A percentile compares a stretch with the other conserved stretches of the same genome.
Evolutionary conservation across 306 rosid genomes (phyloP).

Genomic region (Senna siamea): DNA sequence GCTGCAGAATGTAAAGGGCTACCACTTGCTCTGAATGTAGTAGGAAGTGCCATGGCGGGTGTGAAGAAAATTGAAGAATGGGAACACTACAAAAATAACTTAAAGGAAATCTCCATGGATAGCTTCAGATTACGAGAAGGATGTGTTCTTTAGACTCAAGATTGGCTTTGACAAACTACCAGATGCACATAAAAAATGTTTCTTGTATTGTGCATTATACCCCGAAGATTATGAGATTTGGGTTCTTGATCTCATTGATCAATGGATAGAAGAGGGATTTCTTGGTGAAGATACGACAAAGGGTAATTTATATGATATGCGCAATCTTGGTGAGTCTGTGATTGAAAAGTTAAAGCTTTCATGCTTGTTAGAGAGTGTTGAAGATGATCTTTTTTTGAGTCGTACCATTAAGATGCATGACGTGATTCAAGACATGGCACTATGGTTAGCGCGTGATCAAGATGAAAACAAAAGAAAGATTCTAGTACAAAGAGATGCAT

Average conservation of each 20-base stretch:
- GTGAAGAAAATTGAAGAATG: too few relatives aligned
- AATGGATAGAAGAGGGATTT: conserved; percentile 14
- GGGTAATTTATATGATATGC: background rate
- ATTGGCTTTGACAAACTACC: conserved; percentile 32
- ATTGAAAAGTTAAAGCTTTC: conserved; percentile 5
- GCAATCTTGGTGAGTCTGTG: background rate
- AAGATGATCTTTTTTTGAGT: too few relatives aligned
- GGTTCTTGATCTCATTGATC: background rate
- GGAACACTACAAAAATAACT: background rate
- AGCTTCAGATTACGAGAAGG: background rate
- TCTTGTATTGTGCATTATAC: background rate
- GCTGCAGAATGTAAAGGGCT: too few relatives aligned
- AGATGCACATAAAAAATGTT: conserved; percentile 6
- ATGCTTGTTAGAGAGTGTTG: conserved; percentile 4
- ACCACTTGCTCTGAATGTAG: too few relatives aligned
- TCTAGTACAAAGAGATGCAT: background rate
- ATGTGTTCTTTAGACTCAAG: conserved; percentile 22
- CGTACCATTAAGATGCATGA: background rate
- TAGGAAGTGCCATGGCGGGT: too few relatives aligned
- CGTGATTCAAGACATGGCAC: background rate
- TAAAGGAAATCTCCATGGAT: background rate
- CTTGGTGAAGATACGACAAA: background rate
- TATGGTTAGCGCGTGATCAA: background rate
- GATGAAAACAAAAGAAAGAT: background rate
- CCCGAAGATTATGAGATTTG: background rate